Base-by-base conservation (phyloP, 2,329 filamentous ascomycete species). In the Colletotrichum tofieldiae region DNA sequence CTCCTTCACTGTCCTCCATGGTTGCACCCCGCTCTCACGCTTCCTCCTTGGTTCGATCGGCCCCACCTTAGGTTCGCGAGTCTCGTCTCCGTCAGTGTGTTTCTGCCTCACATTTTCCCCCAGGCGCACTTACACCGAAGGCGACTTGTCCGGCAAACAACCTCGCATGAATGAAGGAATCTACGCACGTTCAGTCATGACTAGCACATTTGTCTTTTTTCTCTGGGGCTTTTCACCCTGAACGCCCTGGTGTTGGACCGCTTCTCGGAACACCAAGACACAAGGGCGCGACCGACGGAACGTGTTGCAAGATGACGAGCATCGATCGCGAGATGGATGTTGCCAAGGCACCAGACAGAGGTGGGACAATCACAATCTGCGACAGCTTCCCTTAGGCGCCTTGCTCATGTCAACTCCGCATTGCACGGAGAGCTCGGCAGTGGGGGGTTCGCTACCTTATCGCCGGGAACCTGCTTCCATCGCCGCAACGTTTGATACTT, bases 51-150 rank as follows among this genome's bases (percentile, higher is more conserved):
- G 26, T 55, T 16, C 49, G 29, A 43, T 29, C 55, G 18, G 29
- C 26, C 54, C 65, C 65, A 49, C 47, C 54, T 43, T 63, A 56
- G 58, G 65, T 67, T 67, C 58, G 58, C 41, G 20, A 29, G 32
- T 32, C 29, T 37, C 51, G 32, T 54, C 52, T 37, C 3, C 32
- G n/a, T 59, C 37, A 43, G n/a, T 12, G n/a, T 12, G 56, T 32
- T 3, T 43, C 23, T 29, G 56, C 41, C 56, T 60, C 56, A 60
- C 26, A 18, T 8, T 37, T 29, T 7, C 16, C 18, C n/a, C 9
- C 26, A 26, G 35, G 16, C 54, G 54, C 54, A 56, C 54, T 56
- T 56, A 39, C 35, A 56, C 7, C 35, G 35, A 26, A 41, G 18
- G n/a, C n/a, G 35, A 56, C 20, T 11, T 26, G 7, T 45, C 39